Conservation (phyloP, 371 early-diverging fungal species). For the Mucor circinelloides region DNA sequence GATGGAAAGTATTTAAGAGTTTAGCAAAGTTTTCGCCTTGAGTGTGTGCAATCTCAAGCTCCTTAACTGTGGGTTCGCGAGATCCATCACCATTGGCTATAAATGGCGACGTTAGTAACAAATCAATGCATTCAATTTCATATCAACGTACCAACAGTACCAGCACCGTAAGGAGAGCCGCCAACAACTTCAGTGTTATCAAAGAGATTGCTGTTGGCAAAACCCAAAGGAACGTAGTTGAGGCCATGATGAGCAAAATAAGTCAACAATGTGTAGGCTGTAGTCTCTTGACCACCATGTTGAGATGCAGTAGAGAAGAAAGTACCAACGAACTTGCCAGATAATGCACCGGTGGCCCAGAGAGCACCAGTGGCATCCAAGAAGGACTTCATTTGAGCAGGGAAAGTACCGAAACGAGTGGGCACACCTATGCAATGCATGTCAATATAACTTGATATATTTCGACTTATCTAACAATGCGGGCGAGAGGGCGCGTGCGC, state of each 20-base stretch:
- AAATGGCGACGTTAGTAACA: background rate
- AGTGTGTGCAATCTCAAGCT: constrained; percentile 63
- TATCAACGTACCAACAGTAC: constrained; percentile 22
- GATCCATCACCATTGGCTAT: constrained; percentile 61
- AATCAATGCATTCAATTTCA: background rate
- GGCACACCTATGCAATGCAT: constrained; percentile 42
- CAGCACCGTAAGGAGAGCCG: constrained; percentile 72
- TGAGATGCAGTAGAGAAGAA: constrained; percentile 78
- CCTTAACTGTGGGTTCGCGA: constrained; percentile 63
- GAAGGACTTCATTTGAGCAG: constrained; percentile 78
- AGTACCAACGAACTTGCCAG: constrained; percentile 74
- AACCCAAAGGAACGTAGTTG: constrained; percentile 77
- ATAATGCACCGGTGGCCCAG: constrained; percentile 69
- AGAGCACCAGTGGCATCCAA: constrained; percentile 74
- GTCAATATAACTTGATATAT: background rate
- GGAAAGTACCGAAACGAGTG: constrained; percentile 71
- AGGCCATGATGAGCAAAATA: constrained; percentile 83
- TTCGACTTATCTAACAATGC: background rate
- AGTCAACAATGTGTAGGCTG: constrained; percentile 67
- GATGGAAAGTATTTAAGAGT: constrained; percentile 22
- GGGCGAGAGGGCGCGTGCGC: background rate
- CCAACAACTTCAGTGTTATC: constrained; percentile 62
- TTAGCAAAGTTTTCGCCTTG: constrained; percentile 72
- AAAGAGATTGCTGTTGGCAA: constrained; percentile 48
- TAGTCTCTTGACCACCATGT: constrained; percentile 83